Evolutionary conservation across 1,284 basidiomycete genomes (phyloP).

Genomic region (Pseudozyma sp.): DNA sequence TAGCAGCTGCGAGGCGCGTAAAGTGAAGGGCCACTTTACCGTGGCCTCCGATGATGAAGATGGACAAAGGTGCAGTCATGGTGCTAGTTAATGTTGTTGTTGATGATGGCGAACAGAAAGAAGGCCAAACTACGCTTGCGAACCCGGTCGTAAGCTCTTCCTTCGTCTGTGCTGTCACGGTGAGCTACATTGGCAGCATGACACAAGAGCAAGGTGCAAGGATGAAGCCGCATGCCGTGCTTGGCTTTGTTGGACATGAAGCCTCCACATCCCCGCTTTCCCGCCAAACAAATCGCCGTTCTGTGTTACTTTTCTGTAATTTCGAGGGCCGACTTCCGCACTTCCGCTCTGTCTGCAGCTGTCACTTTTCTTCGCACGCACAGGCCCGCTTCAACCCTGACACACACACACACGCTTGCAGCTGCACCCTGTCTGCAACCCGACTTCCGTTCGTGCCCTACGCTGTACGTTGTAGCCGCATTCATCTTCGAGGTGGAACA

Average conservation of each 20-base stretch:
- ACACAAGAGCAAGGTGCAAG: conserved; percentile 10
- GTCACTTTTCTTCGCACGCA: no score
- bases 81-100: conserved; percentile 14
- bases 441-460: not conserved
- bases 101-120: conserved; percentile 10
- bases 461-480: not conserved
- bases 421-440: not conserved
- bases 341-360: no score
- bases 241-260: not conserved
- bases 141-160: no score
- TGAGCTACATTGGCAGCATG: not conserved
- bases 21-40: conserved; percentile 59
- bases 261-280: conserved; percentile 19
- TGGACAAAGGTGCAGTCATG: conserved; percentile 29
- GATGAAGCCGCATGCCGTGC: conserved; percentile 13
- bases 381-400: no score
- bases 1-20: conserved; percentile 44
- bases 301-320: no score
- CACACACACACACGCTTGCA: no score
- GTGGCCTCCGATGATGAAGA: conserved; percentile 58
- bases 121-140: no score
- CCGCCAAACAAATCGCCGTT: not conserved
- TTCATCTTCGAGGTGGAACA: not conserved
- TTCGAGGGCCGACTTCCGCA: no score
- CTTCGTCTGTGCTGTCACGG: not conserved